Percentiles rank a stretch among this genome's conserved stretches.
Conservation (phyloP, 495 filamentous ascomycete genomes). For the Penicillium waksmanii region DNA sequence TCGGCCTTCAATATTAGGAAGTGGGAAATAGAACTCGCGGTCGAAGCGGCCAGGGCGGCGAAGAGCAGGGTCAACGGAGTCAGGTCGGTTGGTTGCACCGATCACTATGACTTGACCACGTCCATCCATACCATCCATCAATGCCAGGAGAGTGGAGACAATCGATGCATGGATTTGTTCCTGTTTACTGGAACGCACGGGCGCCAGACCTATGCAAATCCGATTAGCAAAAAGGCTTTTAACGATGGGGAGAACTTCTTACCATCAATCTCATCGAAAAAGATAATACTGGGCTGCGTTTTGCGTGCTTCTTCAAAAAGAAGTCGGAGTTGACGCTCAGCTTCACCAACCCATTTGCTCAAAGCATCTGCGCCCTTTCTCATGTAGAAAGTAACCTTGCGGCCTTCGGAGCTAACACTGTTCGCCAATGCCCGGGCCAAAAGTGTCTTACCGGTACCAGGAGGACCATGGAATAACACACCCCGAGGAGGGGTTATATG, state of each 20-base stretch:
- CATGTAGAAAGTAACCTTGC: conserved; percentile 99
- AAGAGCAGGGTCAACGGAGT: conserved; percentile 96
- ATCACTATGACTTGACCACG: conserved; percentile 98
- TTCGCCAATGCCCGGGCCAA: conserved; percentile 89
- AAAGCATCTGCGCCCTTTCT: conserved; percentile 95
- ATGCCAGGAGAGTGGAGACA: conserved; percentile 87
- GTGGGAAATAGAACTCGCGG: conserved; percentile 95
- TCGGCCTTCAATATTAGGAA: conserved; percentile 78
- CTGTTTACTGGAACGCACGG: conserved; percentile 94
- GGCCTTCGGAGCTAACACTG: conserved; percentile 75
- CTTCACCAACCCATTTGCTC: conserved; percentile 99
- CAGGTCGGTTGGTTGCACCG: conserved; percentile 94
- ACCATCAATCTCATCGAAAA: conserved; percentile 99
- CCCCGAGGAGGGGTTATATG: conserved; percentile 91
- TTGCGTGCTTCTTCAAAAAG: conserved; percentile 95
- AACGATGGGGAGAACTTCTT: conserved; percentile 10
- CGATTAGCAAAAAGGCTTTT: conserved; percentile 24
- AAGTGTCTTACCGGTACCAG: conserved; percentile 96
- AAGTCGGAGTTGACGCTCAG: conserved; percentile 88
- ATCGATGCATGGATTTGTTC: conserved; percentile 99
- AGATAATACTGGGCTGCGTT: conserved; percentile 97
- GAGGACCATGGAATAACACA: conserved; percentile 95
- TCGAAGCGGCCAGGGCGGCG: conserved; percentile 97
- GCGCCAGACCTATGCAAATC: conserved; percentile 65
- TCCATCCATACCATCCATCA: conserved; percentile 99